These are phyloP conservation scores for Starmerella ratchasimensis DNA, from an alignment of 805 yeast species.

Conservation along the genomic window DNA sequence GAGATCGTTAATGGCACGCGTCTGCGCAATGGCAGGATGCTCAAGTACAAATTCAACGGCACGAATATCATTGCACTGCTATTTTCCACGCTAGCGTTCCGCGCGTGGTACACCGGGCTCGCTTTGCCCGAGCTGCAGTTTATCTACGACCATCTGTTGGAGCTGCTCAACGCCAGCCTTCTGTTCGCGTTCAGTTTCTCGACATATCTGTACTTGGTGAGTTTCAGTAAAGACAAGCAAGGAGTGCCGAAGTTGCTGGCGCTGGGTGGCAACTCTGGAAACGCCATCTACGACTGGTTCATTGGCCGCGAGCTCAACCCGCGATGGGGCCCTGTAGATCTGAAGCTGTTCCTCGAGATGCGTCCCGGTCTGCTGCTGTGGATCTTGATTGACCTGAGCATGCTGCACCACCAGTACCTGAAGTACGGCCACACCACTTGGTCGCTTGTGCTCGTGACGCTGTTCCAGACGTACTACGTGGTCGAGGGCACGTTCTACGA, in stretches of 20 bases:
- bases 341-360: conserved; percentile 83
- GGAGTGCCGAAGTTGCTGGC: conserved; percentile 54
- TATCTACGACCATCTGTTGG: conserved; percentile 53
- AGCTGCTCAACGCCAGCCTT: conserved; percentile 48
- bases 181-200: conserved; percentile 54
- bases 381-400: conserved; percentile 63
- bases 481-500: conserved; percentile 88
- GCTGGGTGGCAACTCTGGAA: conserved; percentile 73
- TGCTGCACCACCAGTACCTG: conserved; percentile 68
- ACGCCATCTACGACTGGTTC: conserved; percentile 75
- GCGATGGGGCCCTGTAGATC: conserved; percentile 68
- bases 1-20: conserved; percentile 46
- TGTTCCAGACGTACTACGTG: conserved; percentile 67
- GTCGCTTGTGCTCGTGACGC: conserved; percentile 54
- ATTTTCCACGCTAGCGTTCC: conserved; percentile 32
- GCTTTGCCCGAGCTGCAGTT: conserved; percentile 67
- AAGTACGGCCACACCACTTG: conserved; percentile 46
- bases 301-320: conserved; percentile 96
- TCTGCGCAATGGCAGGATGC: conserved; percentile 60
- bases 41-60: conserved; percentile 76
- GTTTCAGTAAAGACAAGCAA: conserved; percentile 35
- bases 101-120: conserved; percentile 41
- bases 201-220: conserved; percentile 46
- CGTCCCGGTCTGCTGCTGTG: conserved; percentile 89
- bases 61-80: conserved; percentile 35